Evolutionary conservation across 768 basidiomycete genomes (phyloP).

Genomic region (Amanita muscaria): DNA sequence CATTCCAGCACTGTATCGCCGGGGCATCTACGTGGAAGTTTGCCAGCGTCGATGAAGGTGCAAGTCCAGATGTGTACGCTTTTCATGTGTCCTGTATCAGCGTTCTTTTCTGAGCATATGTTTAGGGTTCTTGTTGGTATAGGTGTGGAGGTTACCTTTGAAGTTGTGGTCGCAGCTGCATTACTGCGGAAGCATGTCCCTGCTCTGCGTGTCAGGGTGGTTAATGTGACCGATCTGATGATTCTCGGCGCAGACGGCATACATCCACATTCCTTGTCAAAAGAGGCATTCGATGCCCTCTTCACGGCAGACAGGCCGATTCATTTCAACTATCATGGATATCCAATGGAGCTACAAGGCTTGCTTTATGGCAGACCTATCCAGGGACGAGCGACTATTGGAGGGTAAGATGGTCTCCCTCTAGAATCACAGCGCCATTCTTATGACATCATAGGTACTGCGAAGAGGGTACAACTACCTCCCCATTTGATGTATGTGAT

Average conservation of each 20-base stretch:
- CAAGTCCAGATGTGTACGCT: conserved; percentile 61
- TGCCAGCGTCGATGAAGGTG: conserved; percentile 64
- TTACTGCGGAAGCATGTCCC: conserved; percentile 63
- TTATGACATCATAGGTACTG: conserved; percentile 31
- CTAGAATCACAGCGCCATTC: not conserved
- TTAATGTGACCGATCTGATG: conserved; percentile 88
- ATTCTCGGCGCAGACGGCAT: conserved; percentile 57
- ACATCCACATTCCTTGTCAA: conserved; percentile 68
- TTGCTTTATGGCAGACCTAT: conserved; percentile 49
- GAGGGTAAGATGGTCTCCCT: conserved; percentile 19
- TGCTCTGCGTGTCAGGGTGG: conserved; percentile 71
- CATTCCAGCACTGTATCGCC: conserved; percentile 68
- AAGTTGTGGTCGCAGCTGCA: conserved; percentile 80
- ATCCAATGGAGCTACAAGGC: conserved; percentile 63
- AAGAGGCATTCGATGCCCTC: conserved; percentile 53
- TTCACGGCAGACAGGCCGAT: conserved; percentile 66
- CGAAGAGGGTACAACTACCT: conserved; percentile 76
- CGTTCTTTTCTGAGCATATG: conserved; percentile 31
- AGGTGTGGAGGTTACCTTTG: conserved; percentile 83
- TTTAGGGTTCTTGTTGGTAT: conserved; percentile 78
- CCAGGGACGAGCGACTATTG: conserved; percentile 41
- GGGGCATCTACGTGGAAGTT: conserved; percentile 85
- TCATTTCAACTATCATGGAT: conserved; percentile 82
- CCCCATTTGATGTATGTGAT: conserved; percentile 63
- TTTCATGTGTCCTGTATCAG: not conserved